Base-by-base conservation (phyloP, 1,284 basidiomycete species). In the Marasmius sp. region DNA sequence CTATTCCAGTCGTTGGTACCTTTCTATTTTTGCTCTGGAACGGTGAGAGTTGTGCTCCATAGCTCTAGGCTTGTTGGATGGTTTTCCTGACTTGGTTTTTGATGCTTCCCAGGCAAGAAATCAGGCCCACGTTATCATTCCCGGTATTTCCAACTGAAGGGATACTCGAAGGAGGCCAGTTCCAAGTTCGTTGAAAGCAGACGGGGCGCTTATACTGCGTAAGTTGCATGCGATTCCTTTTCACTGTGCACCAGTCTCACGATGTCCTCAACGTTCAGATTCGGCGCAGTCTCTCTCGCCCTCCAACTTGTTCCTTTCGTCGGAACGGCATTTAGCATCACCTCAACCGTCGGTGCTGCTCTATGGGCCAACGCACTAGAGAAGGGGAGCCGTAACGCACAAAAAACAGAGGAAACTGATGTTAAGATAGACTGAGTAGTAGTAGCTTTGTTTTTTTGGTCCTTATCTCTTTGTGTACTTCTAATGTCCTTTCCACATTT, bases 61-160 rank as follows among this genome's bases (percentile, higher is more conserved):
- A 34, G 36, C 39, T 20, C 12, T 41, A 14, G n/a, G 18, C 6
- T 51, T n/a, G 6, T 36, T 9, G 36, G 36, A 4, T 7, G 8
- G 27, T 27, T 47, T 8, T 20, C 16, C 16, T 20, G 45, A 47
- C 16, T n/a, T n/a, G 37, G 37, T 38, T 8, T 20, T 50, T 14
- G n/a, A 16, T 16, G 4, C 16, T 11, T 50, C 22, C 59, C 65
- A 79, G 79, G 79, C 14, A 67, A 74, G 57, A 85, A 84, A 71
- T 71, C 80, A 7, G 88, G 88, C 12, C 88, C 86, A 0, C 73
- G 78, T 6, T 87, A 82, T 73, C 89, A 91, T 71, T 71, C 80
- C 5, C 82, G 88, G 39, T 91, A 90, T 72, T 91, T 90, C 75
- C 83, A 88, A 72, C 79, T 91, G 59, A 91, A 89, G 72, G 80